These are phyloP conservation scores for Ciborinia camelliae DNA, from an alignment of 2,329 filamentous ascomycete genomes.

Conservation along the genomic window DNA sequence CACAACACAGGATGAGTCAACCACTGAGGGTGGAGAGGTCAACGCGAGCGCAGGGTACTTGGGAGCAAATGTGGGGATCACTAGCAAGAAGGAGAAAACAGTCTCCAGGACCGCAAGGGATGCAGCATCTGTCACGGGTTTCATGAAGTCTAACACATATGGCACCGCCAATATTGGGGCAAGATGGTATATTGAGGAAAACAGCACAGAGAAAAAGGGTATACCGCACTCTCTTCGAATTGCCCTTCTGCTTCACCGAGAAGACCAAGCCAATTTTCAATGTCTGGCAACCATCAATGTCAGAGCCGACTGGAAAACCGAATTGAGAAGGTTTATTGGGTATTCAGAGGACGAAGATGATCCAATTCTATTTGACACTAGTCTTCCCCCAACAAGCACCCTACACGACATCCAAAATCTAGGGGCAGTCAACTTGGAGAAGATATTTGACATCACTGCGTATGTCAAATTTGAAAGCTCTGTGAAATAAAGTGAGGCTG, in stretches of 20 bases:
- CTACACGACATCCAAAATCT: neutral
- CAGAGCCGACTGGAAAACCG: neutral
- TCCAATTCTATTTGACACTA: neutral
- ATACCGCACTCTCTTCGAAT: no score
- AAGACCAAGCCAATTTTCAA: no score
- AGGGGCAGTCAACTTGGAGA: neutral
- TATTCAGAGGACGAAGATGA: neutral
- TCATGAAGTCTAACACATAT: neutral
- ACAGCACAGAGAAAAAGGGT: neutral
- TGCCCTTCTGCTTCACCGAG: no score
- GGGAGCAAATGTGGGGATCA: neutral
- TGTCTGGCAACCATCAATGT: no score
- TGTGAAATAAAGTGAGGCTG: neutral
- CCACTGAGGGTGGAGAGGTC: neutral
- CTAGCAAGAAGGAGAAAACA: neutral
- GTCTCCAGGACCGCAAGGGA: neutral
- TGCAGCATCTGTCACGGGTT: neutral
- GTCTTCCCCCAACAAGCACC: neutral
- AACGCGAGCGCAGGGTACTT: neutral
- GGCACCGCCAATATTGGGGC: neutral
- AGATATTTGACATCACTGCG: neutral
- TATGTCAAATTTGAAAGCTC: neutral
- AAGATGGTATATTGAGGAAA: neutral
- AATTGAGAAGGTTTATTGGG: neutral
- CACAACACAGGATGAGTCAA: neutral